A percentile compares a stretch with the other conserved stretches of the same genome.
phyloP scores from a whole-genome alignment of 805 yeast genomes.

The Wickerhamomyces bisporus region DNA sequence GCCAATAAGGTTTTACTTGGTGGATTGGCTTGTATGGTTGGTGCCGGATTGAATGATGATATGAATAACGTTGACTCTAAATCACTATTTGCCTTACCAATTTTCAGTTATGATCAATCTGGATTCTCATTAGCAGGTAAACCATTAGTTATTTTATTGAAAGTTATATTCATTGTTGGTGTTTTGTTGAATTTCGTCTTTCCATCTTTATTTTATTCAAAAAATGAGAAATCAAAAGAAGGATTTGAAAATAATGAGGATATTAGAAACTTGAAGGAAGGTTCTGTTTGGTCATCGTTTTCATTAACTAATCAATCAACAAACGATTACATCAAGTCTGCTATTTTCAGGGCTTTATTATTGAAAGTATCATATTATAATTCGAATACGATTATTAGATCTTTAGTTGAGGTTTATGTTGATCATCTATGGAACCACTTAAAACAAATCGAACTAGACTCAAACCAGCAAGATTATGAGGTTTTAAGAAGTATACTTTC shows the following conservation, averaged over 20 bases:
- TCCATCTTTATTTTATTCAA: conserved; percentile 13
- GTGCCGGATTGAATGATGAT: conserved; percentile 54
- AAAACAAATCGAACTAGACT: conserved; percentile 18
- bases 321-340: conserved; percentile 20
- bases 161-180: conserved; percentile 22
- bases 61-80: conserved; percentile 36
- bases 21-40: conserved; percentile 60
- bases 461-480: conserved; percentile 15
- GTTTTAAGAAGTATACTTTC: conserved; percentile 24
- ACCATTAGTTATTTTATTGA: conserved; percentile 24
- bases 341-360: conserved; percentile 22
- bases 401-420: conserved; percentile 18
- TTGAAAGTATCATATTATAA: conserved; percentile 15
- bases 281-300: conserved; percentile 16
- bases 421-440: conserved; percentile 24
- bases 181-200: conserved; percentile 24
- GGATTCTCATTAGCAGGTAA: conserved; percentile 23
- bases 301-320: conserved; percentile 12
- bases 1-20: conserved; percentile 52
- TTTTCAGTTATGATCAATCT: conserved; percentile 28
- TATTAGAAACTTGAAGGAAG: conserved; percentile 15
- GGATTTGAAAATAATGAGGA: conserved; percentile 12
- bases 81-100: conserved; percentile 45
- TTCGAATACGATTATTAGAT: conserved; percentile 16
- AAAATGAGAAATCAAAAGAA: conserved; percentile 5